These are phyloP conservation scores for Osmanthus fragrans DNA, from an alignment of 257 asterid species.

Conservation along the genomic window DNA sequence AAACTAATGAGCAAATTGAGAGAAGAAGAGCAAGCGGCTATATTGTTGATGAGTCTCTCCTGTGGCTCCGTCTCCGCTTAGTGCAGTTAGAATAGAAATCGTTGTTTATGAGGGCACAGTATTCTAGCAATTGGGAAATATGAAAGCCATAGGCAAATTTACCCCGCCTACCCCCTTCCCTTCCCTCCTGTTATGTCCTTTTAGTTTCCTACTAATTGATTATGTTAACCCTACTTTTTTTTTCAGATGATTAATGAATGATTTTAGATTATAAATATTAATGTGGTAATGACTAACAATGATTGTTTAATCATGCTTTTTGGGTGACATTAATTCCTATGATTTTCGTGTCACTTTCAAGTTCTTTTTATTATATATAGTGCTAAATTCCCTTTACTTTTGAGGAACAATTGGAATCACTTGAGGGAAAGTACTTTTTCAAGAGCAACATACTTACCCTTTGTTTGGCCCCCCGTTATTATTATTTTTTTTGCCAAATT, in stretches of 20 bases:
- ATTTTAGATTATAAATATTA: slow-evolving; percentile 19
- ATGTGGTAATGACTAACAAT: slow-evolving; percentile 44
- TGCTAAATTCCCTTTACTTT: neutral
- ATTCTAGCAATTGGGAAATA: slow-evolving; percentile 12
- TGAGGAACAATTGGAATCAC: neutral
- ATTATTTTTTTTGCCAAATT: no score
- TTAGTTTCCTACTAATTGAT: neutral
- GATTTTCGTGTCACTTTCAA: neutral
- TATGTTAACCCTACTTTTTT: neutral
- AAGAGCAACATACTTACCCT: neutral
- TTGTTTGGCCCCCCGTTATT: no score
- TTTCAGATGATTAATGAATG: slow-evolving; percentile 7
- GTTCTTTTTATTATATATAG: neutral
- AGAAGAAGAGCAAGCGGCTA: slow-evolving; percentile 89
- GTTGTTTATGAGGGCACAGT: slow-evolving; percentile 20
- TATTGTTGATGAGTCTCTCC: slow-evolving; percentile 80
- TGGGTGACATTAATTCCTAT: slow-evolving; percentile 15
- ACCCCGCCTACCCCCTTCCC: no score
- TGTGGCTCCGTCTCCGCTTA: slow-evolving; percentile 72
- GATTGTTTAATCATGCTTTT: slow-evolving; percentile 31
- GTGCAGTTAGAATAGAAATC: slow-evolving; percentile 27
- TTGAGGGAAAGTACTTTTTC: neutral
- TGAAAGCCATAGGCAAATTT: neutral
- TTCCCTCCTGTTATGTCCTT: neutral
- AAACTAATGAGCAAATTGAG: slow-evolving; percentile 57